These are phyloP conservation scores for Geum urbanum DNA, from an alignment of 306 rosid genomes.

Conservation along the genomic window DNA sequence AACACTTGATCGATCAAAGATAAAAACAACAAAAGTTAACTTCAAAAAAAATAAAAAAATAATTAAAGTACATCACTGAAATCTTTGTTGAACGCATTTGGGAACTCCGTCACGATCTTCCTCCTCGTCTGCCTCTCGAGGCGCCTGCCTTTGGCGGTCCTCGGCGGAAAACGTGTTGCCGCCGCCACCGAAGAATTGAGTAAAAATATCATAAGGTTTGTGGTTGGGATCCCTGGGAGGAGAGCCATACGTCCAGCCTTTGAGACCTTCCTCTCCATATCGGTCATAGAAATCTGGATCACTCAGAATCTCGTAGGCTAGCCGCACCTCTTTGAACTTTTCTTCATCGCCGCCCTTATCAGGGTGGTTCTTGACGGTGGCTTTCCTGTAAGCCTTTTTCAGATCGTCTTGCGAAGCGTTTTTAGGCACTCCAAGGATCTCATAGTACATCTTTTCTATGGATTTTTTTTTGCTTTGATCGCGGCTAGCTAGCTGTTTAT, in stretches of 20 bases:
- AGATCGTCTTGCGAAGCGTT: conserved; percentile 55
- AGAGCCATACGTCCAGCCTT: no score
- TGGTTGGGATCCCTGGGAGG: no score
- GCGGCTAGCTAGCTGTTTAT: no score
- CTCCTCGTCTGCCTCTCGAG: conserved; percentile 59
- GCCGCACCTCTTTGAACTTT: conserved; percentile 86
- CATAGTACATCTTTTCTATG: conserved; percentile 31
- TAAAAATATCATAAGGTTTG: no score
- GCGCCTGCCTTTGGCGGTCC: neutral
- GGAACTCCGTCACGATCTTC: conserved; percentile 85
- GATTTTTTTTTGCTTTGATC: no score
- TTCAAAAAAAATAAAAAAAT: conserved; percentile 5
- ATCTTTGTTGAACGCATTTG: conserved; percentile 67
- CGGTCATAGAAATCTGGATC: conserved; percentile 91
- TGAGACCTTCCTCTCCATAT: conserved; percentile 57
- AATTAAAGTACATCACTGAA: neutral
- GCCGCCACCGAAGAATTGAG: no score
- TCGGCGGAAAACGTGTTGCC: no score
- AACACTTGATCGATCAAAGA: no score
- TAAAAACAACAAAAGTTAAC: neutral
- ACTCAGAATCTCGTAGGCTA: conserved; percentile 88
- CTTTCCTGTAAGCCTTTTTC: conserved; percentile 55
- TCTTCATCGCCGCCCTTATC: conserved; percentile 61
- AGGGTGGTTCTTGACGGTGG: conserved; percentile 54
- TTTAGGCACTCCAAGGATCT: conserved; percentile 50